A percentile compares a stretch with the other conserved stretches of the same genome.
Evolutionary conservation across 75 land plant species (phyloP).

Genomic region (Chamaecyparis obtusa): DNA sequence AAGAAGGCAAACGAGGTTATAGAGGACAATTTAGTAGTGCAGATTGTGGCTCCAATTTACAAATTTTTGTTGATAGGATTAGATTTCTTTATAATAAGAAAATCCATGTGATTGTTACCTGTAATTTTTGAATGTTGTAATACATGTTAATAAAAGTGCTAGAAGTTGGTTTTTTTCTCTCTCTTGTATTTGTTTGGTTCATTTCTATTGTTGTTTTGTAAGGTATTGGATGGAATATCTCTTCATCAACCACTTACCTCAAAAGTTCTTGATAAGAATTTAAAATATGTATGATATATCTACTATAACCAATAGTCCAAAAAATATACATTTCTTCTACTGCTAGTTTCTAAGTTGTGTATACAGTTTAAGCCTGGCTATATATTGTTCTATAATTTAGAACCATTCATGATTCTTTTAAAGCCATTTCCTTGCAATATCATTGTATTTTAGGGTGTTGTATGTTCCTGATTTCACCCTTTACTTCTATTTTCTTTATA

Average conservation of each 20-base stretch:
- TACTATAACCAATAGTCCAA: neutral
- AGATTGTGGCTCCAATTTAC: no score
- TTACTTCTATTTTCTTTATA: neutral
- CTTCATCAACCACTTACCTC: neutral
- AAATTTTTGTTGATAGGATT: no score
- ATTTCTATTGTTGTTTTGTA: neutral
- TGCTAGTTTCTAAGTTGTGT: neutral
- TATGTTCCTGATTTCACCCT: neutral
- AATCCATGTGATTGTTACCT: no score
- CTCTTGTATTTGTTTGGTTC: no score
- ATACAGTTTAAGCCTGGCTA: neutral
- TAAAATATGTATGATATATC: neutral
- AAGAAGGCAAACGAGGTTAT: no score
- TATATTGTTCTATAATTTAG: neutral
- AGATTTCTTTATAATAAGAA: no score
- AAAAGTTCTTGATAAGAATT: neutral
- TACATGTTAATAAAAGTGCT: no score
- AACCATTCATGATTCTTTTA: neutral
- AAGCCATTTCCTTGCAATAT: neutral
- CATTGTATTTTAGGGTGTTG: conserved; percentile 4
- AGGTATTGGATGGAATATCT: no score
- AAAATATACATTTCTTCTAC: neutral
- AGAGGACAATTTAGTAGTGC: no score
- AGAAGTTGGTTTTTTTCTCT: no score
- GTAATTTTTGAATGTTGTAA: no score